These are phyloP conservation scores for Tolypocladium sp. DNA, from an alignment of 2,329 filamentous ascomycete species.

Conservation along the genomic window DNA sequence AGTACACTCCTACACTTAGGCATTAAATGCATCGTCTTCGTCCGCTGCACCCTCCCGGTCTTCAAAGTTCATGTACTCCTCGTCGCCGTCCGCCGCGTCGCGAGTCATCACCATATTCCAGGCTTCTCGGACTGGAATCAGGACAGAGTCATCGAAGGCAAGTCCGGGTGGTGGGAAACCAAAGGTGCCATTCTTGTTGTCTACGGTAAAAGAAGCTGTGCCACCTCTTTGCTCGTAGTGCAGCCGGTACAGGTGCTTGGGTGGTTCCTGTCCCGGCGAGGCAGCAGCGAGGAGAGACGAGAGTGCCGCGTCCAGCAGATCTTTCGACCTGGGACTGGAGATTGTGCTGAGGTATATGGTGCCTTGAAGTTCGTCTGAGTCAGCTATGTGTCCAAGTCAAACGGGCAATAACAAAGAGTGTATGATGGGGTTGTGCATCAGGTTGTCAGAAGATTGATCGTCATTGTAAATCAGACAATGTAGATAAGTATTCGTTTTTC, in stretches of 20 bases:
- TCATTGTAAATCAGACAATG: constrained; percentile 97
- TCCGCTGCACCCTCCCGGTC: constrained; percentile 57
- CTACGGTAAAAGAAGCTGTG: constrained; percentile 15
- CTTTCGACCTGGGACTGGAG: constrained; percentile 21
- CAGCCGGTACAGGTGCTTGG: constrained; percentile 38
- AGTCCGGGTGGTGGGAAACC: constrained; percentile 53
- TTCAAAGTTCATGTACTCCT: constrained; percentile 67
- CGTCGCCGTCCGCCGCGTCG: constrained; percentile 30
- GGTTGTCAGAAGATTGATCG: constrained; percentile 83
- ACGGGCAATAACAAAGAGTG: constrained; percentile 3
- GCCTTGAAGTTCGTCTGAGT: constrained; percentile 17
- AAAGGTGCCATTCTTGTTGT: constrained; percentile 44
- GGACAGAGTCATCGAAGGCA: constrained; percentile 61
- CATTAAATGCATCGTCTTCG: constrained; percentile 46
- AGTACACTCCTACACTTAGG: constrained; percentile 9
- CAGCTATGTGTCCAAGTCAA: constrained; percentile 16
- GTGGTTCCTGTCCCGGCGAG: constrained; percentile 14
- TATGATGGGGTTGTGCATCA: constrained; percentile 48
- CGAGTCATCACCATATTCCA: constrained; percentile 58
- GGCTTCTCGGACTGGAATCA: constrained; percentile 57
- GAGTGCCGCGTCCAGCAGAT: constrained; percentile 30
- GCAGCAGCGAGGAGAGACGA: constrained; percentile 27
- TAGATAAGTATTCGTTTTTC: constrained; percentile 95
- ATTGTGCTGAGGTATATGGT: constrained; percentile 28
- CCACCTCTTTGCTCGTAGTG: constrained; percentile 43